These are phyloP conservation scores for Pseudomonodictys pantanalensis DNA, from an alignment of 495 filamentous ascomycete genomes.

Conservation along the genomic window DNA sequence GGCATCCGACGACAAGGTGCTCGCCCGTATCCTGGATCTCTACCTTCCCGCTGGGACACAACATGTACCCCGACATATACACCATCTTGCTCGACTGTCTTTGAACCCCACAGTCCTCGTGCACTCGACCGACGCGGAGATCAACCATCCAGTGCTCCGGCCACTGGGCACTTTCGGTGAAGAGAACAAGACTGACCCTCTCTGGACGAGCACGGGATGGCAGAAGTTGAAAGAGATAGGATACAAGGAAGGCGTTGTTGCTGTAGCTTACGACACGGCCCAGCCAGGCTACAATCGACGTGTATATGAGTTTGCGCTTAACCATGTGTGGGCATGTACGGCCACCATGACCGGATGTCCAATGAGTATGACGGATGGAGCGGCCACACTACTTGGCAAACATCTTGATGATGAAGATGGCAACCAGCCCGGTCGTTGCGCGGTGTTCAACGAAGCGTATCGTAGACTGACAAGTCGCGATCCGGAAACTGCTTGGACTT, in stretches of 20 bases:
- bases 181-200: conserved; percentile 39
- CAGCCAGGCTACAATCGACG: conserved; percentile 52
- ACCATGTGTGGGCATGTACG: conserved; percentile 63
- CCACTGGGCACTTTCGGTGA: conserved; percentile 50
- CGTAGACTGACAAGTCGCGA: conserved; percentile 56
- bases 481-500: conserved; percentile 63
- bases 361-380: conserved; percentile 69
- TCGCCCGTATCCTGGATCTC: conserved; percentile 8
- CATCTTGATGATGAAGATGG: conserved; percentile 45
- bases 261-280: conserved; percentile 52
- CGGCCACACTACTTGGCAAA: conserved; percentile 57
- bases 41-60: not conserved
- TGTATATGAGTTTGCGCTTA: conserved; percentile 54
- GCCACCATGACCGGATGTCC: conserved; percentile 64
- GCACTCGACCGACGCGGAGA: conserved; percentile 52
- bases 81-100: conserved; percentile 3
- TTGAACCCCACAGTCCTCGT: conserved; percentile 7
- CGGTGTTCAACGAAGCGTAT: conserved; percentile 54
- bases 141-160: conserved; percentile 53
- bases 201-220: conserved; percentile 59
- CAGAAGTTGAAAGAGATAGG: conserved; percentile 53
- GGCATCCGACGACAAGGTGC: conserved; percentile 12
- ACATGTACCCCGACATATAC: conserved; percentile 2
- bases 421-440: conserved; percentile 21
- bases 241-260: conserved; percentile 53